Base-by-base conservation (phyloP, 2,329 filamentous ascomycete species). In the Botrytis cinerea region DNA sequence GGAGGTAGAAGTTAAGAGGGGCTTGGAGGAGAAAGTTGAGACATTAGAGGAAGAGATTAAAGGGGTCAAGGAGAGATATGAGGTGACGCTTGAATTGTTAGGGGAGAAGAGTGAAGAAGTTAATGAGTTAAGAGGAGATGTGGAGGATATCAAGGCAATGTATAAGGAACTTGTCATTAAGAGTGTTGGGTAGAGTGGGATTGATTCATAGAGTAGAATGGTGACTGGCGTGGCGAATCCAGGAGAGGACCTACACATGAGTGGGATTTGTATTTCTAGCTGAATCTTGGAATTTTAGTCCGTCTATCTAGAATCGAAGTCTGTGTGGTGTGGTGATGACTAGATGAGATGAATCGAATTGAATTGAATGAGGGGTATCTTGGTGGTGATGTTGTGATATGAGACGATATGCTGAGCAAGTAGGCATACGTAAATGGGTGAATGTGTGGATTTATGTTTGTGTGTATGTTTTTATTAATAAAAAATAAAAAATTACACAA, bases 31-130 rank as follows among this genome's bases (percentile, higher is more conserved):
- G 70, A 89, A 87, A 74, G 87, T 94, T 0, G 84, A 85, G 32
- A 86, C 87, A 74, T 82, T 98, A 22, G 91, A 97, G 81, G 84
- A 83, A 63, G 88, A 94, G 77, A 84, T 97, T 68, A 84, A 83
- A 43, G 88, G 89, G 60, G 85, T 98, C 76, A 91, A 93, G 79
- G 85, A 89, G 75, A 87, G 95, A 78, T 97, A 98, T 81, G 91
- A 97, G 81, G 96, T 94, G 22, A 97, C 94, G 74, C 85, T 99
- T 71, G 95, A 98, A 84, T 91, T 98, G 90, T 84, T 99, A 73
- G 96, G 96, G 1, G 96, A 99, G 87, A 97, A 97, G 88, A 97
- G 94, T 82, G 96, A 99, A 85, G 85, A 92, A 80, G 95, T 97
- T 2, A 94, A 97, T 80, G 96, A 99, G 85, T 85, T 99, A 77